A percentile compares a stretch with the other conserved stretches of the same genome.
phyloP scores from a whole-genome alignment of 352 stramenopile genomes.

The Phytophthora hybrid region DNA sequence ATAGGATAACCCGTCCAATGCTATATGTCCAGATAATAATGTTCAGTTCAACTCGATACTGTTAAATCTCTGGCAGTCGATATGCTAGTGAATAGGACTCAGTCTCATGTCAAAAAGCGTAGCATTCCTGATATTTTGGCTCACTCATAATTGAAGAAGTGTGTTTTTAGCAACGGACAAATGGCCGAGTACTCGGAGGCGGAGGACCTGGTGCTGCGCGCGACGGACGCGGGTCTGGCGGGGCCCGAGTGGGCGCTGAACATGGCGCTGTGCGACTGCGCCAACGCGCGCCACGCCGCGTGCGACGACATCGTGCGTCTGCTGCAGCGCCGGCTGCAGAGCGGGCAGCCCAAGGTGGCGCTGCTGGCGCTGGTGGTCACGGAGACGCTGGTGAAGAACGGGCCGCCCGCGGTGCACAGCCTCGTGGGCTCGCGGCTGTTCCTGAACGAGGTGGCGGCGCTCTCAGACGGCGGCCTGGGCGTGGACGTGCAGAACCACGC shows the following conservation, averaged over 20 bases:
- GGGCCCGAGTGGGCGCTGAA: constrained; percentile 80
- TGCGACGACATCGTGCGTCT: constrained; percentile 71
- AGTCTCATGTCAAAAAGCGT: too few relatives aligned
- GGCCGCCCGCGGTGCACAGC: constrained; percentile 58
- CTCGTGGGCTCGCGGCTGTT: constrained; percentile 71
- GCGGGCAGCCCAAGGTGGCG: constrained; percentile 47
- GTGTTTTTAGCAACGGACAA: not conserved
- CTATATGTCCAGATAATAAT: too few relatives aligned
- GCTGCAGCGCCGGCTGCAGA: constrained; percentile 70
- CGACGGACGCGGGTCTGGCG: constrained; percentile 59
- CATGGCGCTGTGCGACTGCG: constrained; percentile 74
- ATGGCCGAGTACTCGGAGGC: constrained; percentile 58
- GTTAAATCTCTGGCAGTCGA: too few relatives aligned
- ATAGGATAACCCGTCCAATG: too few relatives aligned
- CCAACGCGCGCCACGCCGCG: constrained; percentile 52
- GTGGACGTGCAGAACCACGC: constrained; percentile 83
- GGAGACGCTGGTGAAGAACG: constrained; percentile 86
- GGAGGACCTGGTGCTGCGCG: constrained; percentile 60
- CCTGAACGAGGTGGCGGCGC: constrained; percentile 68
- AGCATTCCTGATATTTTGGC: not conserved
- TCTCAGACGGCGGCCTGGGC: constrained; percentile 71
- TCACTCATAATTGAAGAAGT: constrained; percentile 13
- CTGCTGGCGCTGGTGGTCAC: constrained; percentile 70
- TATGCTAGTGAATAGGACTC: too few relatives aligned
- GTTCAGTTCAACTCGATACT: too few relatives aligned